Evolutionary conservation across 2,329 filamentous ascomycete genomes (phyloP).

Genomic region (Aspergillus intermedius): DNA sequence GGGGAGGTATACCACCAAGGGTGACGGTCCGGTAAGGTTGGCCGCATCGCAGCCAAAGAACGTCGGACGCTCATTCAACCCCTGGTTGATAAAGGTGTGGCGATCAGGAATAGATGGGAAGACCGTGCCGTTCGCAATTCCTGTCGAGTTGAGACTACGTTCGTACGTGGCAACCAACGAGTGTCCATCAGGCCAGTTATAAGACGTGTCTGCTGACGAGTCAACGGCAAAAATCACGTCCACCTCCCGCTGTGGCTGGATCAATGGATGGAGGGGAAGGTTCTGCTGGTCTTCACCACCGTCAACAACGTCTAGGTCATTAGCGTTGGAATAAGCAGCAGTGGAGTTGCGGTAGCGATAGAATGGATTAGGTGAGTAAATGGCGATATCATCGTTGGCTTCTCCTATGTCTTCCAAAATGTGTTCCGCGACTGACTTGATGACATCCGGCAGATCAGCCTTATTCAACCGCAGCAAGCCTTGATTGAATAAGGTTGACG

Average conservation of each 20-base stretch:
- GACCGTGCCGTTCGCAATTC: slow-evolving; percentile 58
- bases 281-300: slow-evolving; percentile 74
- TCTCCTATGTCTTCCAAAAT: slow-evolving; percentile 53
- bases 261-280: slow-evolving; percentile 69
- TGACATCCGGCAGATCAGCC: slow-evolving; percentile 41
- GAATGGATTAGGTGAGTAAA: slow-evolving; percentile 72
- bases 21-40: slow-evolving; percentile 54
- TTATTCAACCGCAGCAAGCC: slow-evolving; percentile 61
- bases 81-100: slow-evolving; percentile 72
- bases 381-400: slow-evolving; percentile 64
- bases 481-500: slow-evolving; percentile 76
- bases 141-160: slow-evolving; percentile 50
- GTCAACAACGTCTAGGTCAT: slow-evolving; percentile 64
- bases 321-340: slow-evolving; percentile 51
- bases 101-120: slow-evolving; percentile 68
- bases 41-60: slow-evolving; percentile 72
- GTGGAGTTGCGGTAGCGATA: slow-evolving; percentile 54
- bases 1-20: slow-evolving; percentile 80
- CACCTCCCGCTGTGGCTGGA: slow-evolving; percentile 63
- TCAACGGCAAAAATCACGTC: slow-evolving; percentile 80
- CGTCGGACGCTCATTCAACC: slow-evolving; percentile 65
- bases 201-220: slow-evolving; percentile 63
- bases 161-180: slow-evolving; percentile 67
- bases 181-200: slow-evolving; percentile 71
- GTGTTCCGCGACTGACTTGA: slow-evolving; percentile 47